Evolutionary conservation across 2,329 filamentous ascomycete genomes (phyloP), one percentile per base, ranked within the genome.

Genomic region (Coniella vitis): DNA sequence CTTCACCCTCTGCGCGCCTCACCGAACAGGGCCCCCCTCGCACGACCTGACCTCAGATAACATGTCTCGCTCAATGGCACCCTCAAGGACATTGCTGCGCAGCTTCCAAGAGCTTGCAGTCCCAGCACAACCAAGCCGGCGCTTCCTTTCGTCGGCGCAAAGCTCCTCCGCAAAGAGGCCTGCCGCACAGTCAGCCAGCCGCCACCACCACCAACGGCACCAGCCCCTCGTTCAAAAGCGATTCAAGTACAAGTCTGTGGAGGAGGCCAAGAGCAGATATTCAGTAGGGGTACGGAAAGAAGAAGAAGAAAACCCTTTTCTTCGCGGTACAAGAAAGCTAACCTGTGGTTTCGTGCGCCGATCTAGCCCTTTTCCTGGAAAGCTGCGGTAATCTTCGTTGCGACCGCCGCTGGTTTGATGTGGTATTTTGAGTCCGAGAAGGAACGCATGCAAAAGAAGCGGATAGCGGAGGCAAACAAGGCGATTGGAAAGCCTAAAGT

Each of bases 371-470:
- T 98, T 72, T 95, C 90, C 47, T 90, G 87, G 81, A 91, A 89
- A 69, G 86, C 91, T 29, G 91, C 89, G 16, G 58, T 90, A 44
- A 76, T 98, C 55, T 97, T 98, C 71, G 75, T 97, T 56, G 63
- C 78, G 40, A 86, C 90, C 2, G 90, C 87, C 58, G 83, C 72
- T 12, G 84, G 81, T 22, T 75, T 98, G 60, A 83, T 90, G 53
- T 80, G 87, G 69, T 98, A 97, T 66, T 97, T 98, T 69, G 88
- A 90, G 61, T 81, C 83, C 60, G 93, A 98, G 68, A 97, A 97
- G 74, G 81, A 81, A 59, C 84, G 93, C 61, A 84, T 98, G 81
- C 84, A 93, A 64, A 81, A 90, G 55, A 87, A 90, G 72, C 79
- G 90, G 49, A 81, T 96, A 58, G 90, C 90, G 7, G 90, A 97